These are phyloP conservation scores for Corchorus capsularis DNA, from an alignment of 345 rosid species.

Conservation along the genomic window DNA sequence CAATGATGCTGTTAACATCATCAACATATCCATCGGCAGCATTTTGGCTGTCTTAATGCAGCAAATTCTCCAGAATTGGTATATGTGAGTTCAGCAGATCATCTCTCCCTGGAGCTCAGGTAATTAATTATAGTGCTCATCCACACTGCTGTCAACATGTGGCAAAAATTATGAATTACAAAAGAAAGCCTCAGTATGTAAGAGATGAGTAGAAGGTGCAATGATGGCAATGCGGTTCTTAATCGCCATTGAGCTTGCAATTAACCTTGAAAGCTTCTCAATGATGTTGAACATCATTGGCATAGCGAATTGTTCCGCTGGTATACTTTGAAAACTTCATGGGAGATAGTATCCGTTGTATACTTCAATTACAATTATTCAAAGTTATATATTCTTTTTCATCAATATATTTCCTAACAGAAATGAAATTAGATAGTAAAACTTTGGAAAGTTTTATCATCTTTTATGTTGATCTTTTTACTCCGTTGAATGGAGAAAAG, in stretches of 20 bases:
- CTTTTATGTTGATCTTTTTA: no score
- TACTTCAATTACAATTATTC: background rate
- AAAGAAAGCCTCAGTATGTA: background rate
- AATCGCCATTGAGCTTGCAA: background rate
- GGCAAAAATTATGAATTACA: background rate
- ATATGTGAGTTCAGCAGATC: slow-evolving; percentile 3
- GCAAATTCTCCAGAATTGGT: slow-evolving; percentile 51
- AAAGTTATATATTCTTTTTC: background rate
- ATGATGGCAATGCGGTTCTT: background rate
- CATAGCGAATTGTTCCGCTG: background rate
- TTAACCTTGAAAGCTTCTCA: background rate
- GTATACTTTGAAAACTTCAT: background rate
- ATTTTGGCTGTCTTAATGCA: slow-evolving; percentile 78
- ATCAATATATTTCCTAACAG: no score
- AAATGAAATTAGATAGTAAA: no score
- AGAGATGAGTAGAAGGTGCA: background rate
- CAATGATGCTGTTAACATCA: slow-evolving; percentile 86
- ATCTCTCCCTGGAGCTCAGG: slow-evolving; percentile 11
- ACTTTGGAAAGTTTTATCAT: no score
- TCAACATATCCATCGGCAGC: slow-evolving; percentile 90
- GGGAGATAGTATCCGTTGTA: background rate
- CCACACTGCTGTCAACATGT: background rate
- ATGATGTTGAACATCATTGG: background rate
- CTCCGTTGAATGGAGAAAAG: no score
- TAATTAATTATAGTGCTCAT: slow-evolving; percentile 1